phyloP scores from a whole-genome alignment of 2,329 filamentous ascomycete species.

The Colletotrichum salicis region DNA sequence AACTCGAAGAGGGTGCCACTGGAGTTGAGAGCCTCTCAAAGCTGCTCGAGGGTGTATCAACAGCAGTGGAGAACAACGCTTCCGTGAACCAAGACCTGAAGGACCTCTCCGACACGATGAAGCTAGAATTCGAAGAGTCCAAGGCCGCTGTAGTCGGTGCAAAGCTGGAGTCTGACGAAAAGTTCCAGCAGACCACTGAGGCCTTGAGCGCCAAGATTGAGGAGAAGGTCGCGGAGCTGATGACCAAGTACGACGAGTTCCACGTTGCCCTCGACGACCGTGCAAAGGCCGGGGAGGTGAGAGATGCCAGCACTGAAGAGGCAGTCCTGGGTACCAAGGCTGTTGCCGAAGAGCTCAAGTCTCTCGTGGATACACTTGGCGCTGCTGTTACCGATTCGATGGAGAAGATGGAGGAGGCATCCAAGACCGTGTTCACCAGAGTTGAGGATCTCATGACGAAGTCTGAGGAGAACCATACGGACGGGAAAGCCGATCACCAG shows the following conservation, averaged over 20 bases:
- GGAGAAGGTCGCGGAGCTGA: conserved; percentile 77
- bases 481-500: conserved; percentile 82
- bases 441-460: conserved; percentile 83
- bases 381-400: conserved; percentile 82
- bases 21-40: conserved; percentile 80
- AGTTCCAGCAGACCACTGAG: conserved; percentile 70
- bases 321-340: conserved; percentile 80
- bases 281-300: conserved; percentile 77
- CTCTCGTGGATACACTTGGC: conserved; percentile 86
- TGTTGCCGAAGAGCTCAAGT: conserved; percentile 86
- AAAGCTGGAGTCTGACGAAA: conserved; percentile 86
- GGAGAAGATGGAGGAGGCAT: conserved; percentile 88
- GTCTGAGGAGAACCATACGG: conserved; percentile 78
- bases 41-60: conserved; percentile 73
- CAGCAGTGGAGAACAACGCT: conserved; percentile 68
- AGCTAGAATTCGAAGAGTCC: conserved; percentile 87
- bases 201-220: conserved; percentile 66
- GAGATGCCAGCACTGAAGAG: conserved; percentile 77
- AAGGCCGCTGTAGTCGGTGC: conserved; percentile 81
- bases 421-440: conserved; percentile 84
- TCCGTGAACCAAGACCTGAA: conserved; percentile 71
- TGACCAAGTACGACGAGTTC: conserved; percentile 89
- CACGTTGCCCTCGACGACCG: conserved; percentile 80
- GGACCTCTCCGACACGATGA: conserved; percentile 79
- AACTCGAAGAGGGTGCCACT: conserved; percentile 78